Conservation (phyloP, 257 asterid species). For the Anisodus tanguticus region DNA sequence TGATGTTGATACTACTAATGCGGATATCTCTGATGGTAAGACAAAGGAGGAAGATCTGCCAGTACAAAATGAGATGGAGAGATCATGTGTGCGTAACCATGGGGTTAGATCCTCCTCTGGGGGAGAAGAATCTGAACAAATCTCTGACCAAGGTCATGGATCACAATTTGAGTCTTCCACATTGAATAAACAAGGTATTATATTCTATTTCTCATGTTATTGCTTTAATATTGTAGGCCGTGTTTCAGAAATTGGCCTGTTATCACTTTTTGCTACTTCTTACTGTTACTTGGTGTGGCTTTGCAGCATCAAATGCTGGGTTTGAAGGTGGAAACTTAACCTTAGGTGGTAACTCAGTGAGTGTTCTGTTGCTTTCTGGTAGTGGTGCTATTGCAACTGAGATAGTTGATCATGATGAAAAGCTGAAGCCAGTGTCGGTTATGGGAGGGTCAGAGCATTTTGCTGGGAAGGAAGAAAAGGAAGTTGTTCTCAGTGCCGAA, state of each 20-base stretch:
- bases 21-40: conserved; percentile 41
- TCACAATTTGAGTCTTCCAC: conserved; percentile 40
- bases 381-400: conserved; percentile 28
- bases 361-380: conserved; percentile 21
- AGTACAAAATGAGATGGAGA: conserved; percentile 35
- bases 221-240: not conserved
- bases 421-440: conserved; percentile 17
- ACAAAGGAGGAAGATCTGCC: conserved; percentile 31
- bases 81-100: not conserved
- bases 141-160: conserved; percentile 38
- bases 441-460: not conserved
- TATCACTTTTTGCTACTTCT: conserved; percentile 18
- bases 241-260: conserved; percentile 2
- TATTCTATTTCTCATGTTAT: conserved; percentile 5
- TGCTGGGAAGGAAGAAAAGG: conserved; percentile 21
- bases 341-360: conserved; percentile 35
- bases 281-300: conserved; percentile 31
- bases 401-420: conserved; percentile 30
- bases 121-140: conserved; percentile 18
- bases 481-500: not conserved
- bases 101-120: conserved; percentile 22
- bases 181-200: conserved; percentile 48
- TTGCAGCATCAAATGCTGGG: conserved; percentile 56
- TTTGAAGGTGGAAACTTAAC: conserved; percentile 43
- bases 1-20: conserved; percentile 39